Base-by-base conservation (phyloP, 441 rosid species). In the Euphorbia corollata region DNA sequence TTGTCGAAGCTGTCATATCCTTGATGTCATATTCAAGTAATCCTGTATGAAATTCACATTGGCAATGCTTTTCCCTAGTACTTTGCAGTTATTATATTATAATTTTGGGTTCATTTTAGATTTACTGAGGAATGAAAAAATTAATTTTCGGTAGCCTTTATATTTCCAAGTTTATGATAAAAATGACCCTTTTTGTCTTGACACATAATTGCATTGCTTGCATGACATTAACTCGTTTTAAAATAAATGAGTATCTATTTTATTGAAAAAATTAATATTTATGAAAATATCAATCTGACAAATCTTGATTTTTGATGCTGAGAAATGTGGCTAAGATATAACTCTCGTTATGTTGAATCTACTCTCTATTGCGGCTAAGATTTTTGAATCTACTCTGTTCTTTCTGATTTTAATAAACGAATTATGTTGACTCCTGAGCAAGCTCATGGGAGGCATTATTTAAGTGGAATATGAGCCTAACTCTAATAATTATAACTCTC, bases 1-100 rank as follows among this genome's bases (percentile, higher is more conserved):
- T 89, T 77, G 84, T 80, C 81, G 80, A 88, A 63, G 93, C 96
- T 71, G 79, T 82, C 75, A 71, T 85, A 57, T 93, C 99, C 66
- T 80, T 93, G 86, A 79, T 83, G 66, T 91, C 97, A 57, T 91
- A 82, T 77, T 79, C 77, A 69, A 83, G 75, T 61, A 77, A 85
- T 82, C 74, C 84, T 71, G 97, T 93, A 89, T 72, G 85, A 56
- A 70, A 63, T 67, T 76, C 57, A 59, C 73, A 68, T 56, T 12
- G 56, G 50, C 23, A 72, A 53, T 63, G 12, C 3, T 73, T 23
- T 50, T 34, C 51, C 30, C 9, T 56, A 11, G 34, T 48, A 11
- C 22, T 58, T 56, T 61, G 27, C 59, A 4, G 22, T 57, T n/a
- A 18, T 41, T 22, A 56, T 50, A 6, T 16, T 55, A 12, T 57